Percentiles rank a stretch among this genome's conserved stretches.
These are phyloP conservation scores for Fagopyrum esculentum DNA, from an alignment of 148 eudicot genomes.

Conservation along the genomic window DNA sequence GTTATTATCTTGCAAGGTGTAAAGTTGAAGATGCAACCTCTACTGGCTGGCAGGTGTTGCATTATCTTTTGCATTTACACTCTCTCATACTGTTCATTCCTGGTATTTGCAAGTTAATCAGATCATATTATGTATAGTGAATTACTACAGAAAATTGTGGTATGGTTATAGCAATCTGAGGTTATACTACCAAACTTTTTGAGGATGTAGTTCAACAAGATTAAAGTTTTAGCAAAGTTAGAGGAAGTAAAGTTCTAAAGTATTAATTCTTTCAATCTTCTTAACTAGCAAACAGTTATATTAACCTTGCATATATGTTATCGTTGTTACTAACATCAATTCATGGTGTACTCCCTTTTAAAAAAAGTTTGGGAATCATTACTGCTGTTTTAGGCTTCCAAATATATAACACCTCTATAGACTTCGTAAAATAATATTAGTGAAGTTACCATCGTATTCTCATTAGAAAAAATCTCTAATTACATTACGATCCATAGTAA, in stretches of 20 bases:
- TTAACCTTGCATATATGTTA: not conserved
- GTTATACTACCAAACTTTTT: not conserved
- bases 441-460: not conserved
- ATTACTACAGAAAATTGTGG: not conserved
- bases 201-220: not conserved
- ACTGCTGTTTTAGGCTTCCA: not conserved
- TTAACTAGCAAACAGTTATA: too few relatives aligned
- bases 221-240: too few relatives aligned
- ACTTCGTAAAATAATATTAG: too few relatives aligned
- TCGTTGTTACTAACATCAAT: not conserved
- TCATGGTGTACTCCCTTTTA: not conserved
- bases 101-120: not conserved
- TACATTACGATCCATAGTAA: not conserved
- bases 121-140: not conserved
- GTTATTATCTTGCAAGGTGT: constrained; percentile 53
- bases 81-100: not conserved
- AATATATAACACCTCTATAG: not conserved
- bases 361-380: not conserved
- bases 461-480: too few relatives aligned
- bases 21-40: constrained; percentile 43
- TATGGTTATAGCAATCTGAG: not conserved
- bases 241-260: too few relatives aligned
- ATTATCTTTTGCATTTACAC: not conserved
- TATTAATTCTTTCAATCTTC: too few relatives aligned
- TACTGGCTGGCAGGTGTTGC: constrained; percentile 62